These are phyloP conservation scores for Xylaria intraflava DNA, from an alignment of 495 filamentous ascomycete species.

Conservation along the genomic window DNA sequence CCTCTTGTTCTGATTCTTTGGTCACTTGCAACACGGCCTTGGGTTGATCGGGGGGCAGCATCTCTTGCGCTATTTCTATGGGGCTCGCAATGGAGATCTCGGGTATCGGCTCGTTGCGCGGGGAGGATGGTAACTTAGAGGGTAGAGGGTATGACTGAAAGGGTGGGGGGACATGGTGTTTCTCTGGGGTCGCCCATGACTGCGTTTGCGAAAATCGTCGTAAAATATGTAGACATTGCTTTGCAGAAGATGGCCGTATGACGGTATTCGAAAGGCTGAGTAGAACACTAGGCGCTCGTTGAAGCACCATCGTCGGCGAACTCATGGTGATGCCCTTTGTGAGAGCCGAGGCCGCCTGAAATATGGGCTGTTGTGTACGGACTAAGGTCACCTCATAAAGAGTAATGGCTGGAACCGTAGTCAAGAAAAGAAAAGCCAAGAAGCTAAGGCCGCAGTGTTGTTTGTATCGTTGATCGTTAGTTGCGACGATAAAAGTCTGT, in stretches of 20 bases:
- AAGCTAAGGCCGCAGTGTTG: neutral
- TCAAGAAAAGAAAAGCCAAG: neutral
- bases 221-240: conserved; percentile 45
- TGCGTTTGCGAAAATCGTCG: conserved; percentile 61
- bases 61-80: conserved; percentile 49
- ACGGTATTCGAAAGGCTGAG: conserved; percentile 43
- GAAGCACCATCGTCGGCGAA: conserved; percentile 21
- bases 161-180: conserved; percentile 65
- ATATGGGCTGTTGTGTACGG: neutral
- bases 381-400: neutral
- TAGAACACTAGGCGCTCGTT: conserved; percentile 48
- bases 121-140: conserved; percentile 51
- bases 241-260: conserved; percentile 26
- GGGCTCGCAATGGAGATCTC: conserved; percentile 63
- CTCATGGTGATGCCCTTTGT: conserved; percentile 21
- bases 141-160: conserved; percentile 70
- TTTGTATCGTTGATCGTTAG: neutral
- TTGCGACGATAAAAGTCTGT: no score
- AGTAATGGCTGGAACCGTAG: neutral
- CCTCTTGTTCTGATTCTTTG: conserved; percentile 52
- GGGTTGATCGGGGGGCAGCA: conserved; percentile 39
- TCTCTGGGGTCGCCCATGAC: conserved; percentile 51
- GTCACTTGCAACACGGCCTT: conserved; percentile 16
- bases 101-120: conserved; percentile 57
- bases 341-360: neutral